Evolutionary conservation across 2,329 filamentous ascomycete genomes (phyloP).

Genomic region (Pseudogymnoascus sp.): DNA sequence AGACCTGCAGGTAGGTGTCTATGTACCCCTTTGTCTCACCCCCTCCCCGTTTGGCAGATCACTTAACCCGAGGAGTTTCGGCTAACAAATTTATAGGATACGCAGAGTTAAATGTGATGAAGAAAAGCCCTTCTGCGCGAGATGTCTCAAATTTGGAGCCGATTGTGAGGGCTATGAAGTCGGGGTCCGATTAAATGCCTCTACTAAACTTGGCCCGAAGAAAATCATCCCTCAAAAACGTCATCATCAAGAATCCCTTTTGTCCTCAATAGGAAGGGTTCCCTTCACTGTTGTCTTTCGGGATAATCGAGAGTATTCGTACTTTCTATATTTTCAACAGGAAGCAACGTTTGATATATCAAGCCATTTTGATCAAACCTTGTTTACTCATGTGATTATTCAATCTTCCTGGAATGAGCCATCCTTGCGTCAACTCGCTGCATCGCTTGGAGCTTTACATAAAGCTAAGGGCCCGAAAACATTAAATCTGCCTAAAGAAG

Average conservation of each 20-base stretch:
- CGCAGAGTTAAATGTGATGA: constrained; percentile 19
- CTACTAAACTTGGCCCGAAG: neutral
- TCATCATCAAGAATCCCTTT: neutral
- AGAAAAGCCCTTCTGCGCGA: constrained; percentile 16
- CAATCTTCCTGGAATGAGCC: constrained; percentile 17
- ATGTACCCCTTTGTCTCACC: neutral
- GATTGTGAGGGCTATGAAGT: constrained; percentile 20
- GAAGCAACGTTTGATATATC: constrained; percentile 18
- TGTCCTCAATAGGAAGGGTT: neutral
- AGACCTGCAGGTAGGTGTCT: constrained; percentile 17
- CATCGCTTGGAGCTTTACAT: constrained; percentile 19
- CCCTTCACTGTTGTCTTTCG: constrained; percentile 14
- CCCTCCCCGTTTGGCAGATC: neutral
- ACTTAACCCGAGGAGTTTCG: neutral
- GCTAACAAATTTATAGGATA: constrained; percentile 1
- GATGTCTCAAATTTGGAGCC: constrained; percentile 22
- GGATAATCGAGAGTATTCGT: constrained; percentile 17
- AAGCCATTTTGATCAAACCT: constrained; percentile 15
- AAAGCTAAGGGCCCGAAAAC: constrained; percentile 14
- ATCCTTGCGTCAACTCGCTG: constrained; percentile 16
- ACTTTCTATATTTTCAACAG: constrained; percentile 20
- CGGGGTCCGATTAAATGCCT: neutral
- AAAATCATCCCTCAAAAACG: neutral
- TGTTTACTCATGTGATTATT: constrained; percentile 19
- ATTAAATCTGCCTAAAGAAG: neutral